These are phyloP conservation scores for Sugiyamaella chiloensis DNA, from an alignment of 805 yeast species.

Conservation along the genomic window DNA sequence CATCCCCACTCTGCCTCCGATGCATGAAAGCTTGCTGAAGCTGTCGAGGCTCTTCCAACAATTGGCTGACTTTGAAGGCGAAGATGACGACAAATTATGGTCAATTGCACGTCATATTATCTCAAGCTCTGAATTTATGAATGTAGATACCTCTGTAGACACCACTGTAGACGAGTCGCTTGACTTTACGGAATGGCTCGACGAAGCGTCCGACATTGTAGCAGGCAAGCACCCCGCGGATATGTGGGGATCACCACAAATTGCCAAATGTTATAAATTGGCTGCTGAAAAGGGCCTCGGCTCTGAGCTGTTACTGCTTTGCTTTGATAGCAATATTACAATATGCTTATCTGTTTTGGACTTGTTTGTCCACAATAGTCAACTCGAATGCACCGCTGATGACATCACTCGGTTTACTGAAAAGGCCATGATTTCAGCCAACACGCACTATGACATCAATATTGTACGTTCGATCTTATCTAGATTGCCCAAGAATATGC, in stretches of 20 bases:
- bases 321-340: not conserved
- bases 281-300: not conserved
- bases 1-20: no score
- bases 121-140: not conserved
- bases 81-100: not conserved
- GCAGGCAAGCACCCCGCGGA: not conserved
- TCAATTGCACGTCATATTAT: not conserved
- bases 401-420: not conserved
- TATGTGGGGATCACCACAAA: not conserved
- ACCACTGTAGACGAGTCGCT: not conserved
- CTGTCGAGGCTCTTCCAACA: not conserved
- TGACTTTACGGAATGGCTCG: constrained; percentile 1
- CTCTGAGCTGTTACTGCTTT: not conserved
- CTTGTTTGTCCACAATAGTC: not conserved
- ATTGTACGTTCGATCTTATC: not conserved
- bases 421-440: no score
- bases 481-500: not conserved
- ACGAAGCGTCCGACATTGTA: not conserved
- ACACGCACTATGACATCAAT: not conserved
- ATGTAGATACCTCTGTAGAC: not conserved
- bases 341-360: not conserved
- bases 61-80: not conserved
- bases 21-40: not conserved
- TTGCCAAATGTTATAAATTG: not conserved
- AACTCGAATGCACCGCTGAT: not conserved